A percentile compares a stretch with the other conserved stretches of the same genome.
Conservation (phyloP, 2,329 filamentous ascomycete species). For the Colletotrichum musae region DNA sequence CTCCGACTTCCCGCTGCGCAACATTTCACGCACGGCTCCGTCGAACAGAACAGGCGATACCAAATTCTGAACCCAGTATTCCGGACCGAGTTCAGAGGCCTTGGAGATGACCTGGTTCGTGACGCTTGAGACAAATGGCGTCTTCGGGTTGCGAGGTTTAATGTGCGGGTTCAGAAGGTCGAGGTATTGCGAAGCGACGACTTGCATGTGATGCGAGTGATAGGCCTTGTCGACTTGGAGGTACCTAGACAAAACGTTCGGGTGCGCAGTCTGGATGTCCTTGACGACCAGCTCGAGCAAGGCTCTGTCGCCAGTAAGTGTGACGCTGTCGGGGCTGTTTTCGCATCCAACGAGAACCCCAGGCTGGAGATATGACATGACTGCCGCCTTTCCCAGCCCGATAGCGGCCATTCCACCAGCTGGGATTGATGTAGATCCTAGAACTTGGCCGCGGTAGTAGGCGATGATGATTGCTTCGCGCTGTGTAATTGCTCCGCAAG, state of each 20-base stretch:
- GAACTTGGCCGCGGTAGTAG: slow-evolving; percentile 55
- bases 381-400: slow-evolving; percentile 51
- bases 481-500: slow-evolving; percentile 52
- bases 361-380: slow-evolving; percentile 45
- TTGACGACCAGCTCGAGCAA: slow-evolving; percentile 45
- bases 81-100: slow-evolving; percentile 5
- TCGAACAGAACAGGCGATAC: slow-evolving; percentile 19
- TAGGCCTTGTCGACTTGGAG: slow-evolving; percentile 58
- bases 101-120: slow-evolving; percentile 45
- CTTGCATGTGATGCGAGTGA: slow-evolving; percentile 51
- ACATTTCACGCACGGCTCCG: slow-evolving; percentile 1
- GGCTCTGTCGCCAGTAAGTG: slow-evolving; percentile 45
- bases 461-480: slow-evolving; percentile 55
- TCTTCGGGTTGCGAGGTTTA: slow-evolving; percentile 17
- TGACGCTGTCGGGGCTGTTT: slow-evolving; percentile 50
- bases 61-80: slow-evolving; percentile 29
- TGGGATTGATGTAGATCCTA: slow-evolving; percentile 46
- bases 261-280: slow-evolving; percentile 45
- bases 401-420: slow-evolving; percentile 56
- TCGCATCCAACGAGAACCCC: slow-evolving; percentile 48
- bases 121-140: slow-evolving; percentile 45
- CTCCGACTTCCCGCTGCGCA: slow-evolving; percentile 1
- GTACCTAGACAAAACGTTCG: slow-evolving; percentile 48
- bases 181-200: slow-evolving; percentile 41
- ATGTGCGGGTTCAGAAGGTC: slow-evolving; percentile 54